Evolutionary conservation across 2,329 filamentous ascomycete genomes (phyloP).

Genomic region (Cryphonectria carpinicola): DNA sequence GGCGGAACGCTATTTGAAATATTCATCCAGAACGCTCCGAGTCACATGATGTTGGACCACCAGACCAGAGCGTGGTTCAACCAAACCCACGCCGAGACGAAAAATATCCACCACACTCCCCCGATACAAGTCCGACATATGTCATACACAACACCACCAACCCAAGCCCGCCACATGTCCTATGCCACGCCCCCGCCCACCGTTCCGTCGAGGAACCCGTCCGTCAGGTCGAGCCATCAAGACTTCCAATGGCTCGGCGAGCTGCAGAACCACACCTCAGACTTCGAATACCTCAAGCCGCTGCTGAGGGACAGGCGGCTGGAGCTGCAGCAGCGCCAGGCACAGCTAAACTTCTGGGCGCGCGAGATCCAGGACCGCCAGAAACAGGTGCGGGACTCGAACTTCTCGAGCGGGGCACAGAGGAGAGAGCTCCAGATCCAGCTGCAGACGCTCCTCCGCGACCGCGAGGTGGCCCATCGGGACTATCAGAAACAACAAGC

Average conservation of each 20-base stretch:
- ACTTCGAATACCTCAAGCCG: slow-evolving; percentile 11
- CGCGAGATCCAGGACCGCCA: slow-evolving; percentile 11
- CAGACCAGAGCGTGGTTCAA: slow-evolving; percentile 5
- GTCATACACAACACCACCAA: neutral
- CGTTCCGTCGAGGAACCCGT: neutral
- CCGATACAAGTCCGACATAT: neutral
- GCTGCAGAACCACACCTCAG: slow-evolving; percentile 9
- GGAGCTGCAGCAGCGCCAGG: slow-evolving; percentile 10
- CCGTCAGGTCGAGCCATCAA: neutral
- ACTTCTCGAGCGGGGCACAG: neutral
- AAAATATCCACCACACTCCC: neutral
- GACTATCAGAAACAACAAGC: neutral
- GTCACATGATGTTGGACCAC: neutral
- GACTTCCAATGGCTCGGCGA: slow-evolving; percentile 12
- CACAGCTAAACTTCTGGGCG: slow-evolving; percentile 9
- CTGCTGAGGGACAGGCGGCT: slow-evolving; percentile 3
- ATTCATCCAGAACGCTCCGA: too few relatives aligned
- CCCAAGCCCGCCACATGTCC: neutral
- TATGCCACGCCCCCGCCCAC: neutral
- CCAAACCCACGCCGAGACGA: neutral
- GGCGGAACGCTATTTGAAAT: neutral
- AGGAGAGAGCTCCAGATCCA: slow-evolving; percentile 9
- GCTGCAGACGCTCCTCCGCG: slow-evolving; percentile 6
- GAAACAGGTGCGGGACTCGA: slow-evolving; percentile 7
- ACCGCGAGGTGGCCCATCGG: neutral